Evolutionary conservation across 495 filamentous ascomycete species (phyloP).

Genomic region (Neurospora intermedia): DNA sequence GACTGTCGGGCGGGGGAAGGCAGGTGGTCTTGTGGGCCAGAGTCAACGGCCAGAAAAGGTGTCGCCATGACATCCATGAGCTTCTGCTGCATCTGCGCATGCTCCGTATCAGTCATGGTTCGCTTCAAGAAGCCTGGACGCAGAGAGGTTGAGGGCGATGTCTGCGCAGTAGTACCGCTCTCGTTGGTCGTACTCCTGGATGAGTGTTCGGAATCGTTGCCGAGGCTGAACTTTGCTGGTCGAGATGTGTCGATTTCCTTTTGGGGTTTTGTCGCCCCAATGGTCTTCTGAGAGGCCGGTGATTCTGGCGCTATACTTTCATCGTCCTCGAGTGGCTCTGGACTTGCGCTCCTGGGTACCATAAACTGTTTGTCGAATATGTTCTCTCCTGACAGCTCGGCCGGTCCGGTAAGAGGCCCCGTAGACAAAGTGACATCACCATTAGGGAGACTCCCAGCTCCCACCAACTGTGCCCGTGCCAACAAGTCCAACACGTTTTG

Average conservation of each 20-base stretch:
- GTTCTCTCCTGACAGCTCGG: conserved; percentile 54
- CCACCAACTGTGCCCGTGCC: conserved; percentile 63
- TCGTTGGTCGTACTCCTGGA: conserved; percentile 48
- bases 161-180: conserved; percentile 40
- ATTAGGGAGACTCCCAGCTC: conserved; percentile 40
- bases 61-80: conserved; percentile 83
- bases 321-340: conserved; percentile 29
- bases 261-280: neutral
- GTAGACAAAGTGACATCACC: conserved; percentile 27
- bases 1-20: conserved; percentile 34
- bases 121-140: conserved; percentile 64
- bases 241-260: neutral
- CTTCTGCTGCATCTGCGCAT: conserved; percentile 63
- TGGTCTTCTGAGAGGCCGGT: neutral
- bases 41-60: conserved; percentile 54
- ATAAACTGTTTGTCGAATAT: conserved; percentile 69
- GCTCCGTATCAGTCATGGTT: conserved; percentile 73
- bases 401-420: conserved; percentile 69
- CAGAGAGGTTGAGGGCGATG: conserved; percentile 44
- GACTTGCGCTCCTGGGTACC: conserved; percentile 41
- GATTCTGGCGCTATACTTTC: neutral
- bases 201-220: conserved; percentile 37
- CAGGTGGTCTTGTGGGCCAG: conserved; percentile 33
- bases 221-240: conserved; percentile 8
- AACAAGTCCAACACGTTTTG: conserved; percentile 87